These are phyloP conservation scores for Yamadazyma friedrichii DNA, from an alignment of 1,139 yeast genomes.

Conservation along the genomic window DNA sequence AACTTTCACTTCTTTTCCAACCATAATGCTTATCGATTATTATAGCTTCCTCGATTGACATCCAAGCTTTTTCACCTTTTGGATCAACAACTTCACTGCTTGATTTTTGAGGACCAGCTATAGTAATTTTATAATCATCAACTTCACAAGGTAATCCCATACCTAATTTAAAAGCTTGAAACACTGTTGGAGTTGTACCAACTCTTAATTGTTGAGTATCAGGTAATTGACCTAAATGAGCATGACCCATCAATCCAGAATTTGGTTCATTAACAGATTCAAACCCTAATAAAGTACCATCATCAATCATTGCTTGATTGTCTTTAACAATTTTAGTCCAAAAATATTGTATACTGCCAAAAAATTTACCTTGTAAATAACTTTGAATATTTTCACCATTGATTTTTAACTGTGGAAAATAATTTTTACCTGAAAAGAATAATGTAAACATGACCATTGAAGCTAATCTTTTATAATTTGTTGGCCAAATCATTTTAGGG, in stretches of 20 bases:
- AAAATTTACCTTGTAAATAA: conserved; percentile 65
- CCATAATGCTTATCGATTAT: conserved; percentile 60
- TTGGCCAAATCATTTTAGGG: conserved; percentile 93
- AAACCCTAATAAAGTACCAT: conserved; percentile 64
- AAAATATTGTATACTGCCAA: conserved; percentile 54
- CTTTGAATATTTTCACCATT: conserved; percentile 77
- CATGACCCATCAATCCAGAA: conserved; percentile 58
- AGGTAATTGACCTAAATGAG: conserved; percentile 48
- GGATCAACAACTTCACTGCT: conserved; percentile 64
- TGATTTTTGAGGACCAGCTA: conserved; percentile 70
- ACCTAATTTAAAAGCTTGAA: conserved; percentile 61
- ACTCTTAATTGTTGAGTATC: conserved; percentile 55
- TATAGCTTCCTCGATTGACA: conserved; percentile 38
- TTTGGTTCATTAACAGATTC: conserved; percentile 91
- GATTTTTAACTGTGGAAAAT: conserved; percentile 71
- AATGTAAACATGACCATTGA: conserved; percentile 80
- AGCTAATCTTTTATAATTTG: conserved; percentile 78
- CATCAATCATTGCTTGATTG: conserved; percentile 55
- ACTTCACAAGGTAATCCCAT: conserved; percentile 69
- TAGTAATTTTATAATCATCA: conserved; percentile 63
- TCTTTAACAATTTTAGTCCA: conserved; percentile 46
- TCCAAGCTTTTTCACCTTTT: conserved; percentile 68
- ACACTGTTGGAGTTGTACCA: conserved; percentile 68
- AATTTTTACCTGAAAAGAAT: conserved; percentile 71
- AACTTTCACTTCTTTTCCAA: conserved; percentile 60